phyloP scores from a whole-genome alignment of 2,329 filamentous ascomycete species.

The Calonectria honghensis region DNA sequence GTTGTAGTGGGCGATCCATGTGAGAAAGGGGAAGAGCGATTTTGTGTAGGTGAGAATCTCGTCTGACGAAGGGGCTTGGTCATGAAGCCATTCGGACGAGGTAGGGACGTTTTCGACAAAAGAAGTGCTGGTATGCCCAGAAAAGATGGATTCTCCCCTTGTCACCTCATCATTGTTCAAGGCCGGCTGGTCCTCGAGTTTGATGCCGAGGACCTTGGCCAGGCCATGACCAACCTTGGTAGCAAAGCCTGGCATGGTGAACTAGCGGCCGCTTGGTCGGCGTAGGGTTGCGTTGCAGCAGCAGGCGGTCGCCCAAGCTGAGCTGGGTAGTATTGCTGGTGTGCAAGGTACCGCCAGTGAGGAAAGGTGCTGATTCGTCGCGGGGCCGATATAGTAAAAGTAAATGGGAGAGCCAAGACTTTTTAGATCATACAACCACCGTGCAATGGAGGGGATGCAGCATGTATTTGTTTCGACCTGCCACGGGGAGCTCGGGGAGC shows the following conservation, averaged over 20 bases:
- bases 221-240: conserved; percentile 82
- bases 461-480: conserved; percentile 26
- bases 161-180: conserved; percentile 76
- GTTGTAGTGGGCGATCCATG: conserved; percentile 95
- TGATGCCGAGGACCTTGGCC: conserved; percentile 89
- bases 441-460: neutral
- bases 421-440: conserved; percentile 22
- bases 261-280: neutral
- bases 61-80: conserved; percentile 75
- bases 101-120: conserved; percentile 91
- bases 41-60: conserved; percentile 77
- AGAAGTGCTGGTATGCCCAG: conserved; percentile 81
- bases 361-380: conserved; percentile 6
- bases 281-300: conserved; percentile 9
- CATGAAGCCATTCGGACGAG: conserved; percentile 81
- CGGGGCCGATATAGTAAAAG: neutral
- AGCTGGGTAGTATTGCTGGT: conserved; percentile 16
- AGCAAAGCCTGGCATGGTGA: conserved; percentile 44
- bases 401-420: conserved; percentile 26
- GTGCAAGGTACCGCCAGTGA: conserved; percentile 11
- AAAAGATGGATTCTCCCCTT: conserved; percentile 87
- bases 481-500: conserved; percentile 37
- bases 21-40: conserved; percentile 88
- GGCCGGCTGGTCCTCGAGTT: conserved; percentile 76
- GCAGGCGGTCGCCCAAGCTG: neutral